Evolutionary conservation across 305 asterid species (phyloP).

Genomic region (Fraxinus floribunda): DNA sequence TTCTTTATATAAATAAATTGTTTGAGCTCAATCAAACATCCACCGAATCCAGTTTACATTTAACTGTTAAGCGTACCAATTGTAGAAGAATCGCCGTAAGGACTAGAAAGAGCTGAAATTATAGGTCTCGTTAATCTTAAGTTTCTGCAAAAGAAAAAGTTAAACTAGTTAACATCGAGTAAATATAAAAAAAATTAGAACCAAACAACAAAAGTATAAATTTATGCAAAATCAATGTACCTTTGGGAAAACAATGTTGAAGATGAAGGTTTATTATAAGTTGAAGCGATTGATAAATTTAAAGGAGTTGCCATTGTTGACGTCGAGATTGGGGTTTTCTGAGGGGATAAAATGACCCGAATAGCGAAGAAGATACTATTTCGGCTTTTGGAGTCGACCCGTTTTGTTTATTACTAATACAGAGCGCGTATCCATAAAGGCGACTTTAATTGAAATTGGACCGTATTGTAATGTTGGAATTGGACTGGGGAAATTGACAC

Average conservation of each 20-base stretch:
- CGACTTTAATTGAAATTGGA: not conserved
- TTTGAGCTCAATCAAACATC: not conserved
- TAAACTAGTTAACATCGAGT: not conserved
- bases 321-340: conserved; percentile 13
- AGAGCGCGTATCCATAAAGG: not conserved
- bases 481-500: not conserved
- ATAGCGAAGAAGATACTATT: conserved; percentile 17
- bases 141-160: conserved; percentile 32
- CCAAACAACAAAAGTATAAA: conserved; percentile 1
- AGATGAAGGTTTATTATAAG: conserved; percentile 20
- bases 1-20: not conserved
- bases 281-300: conserved; percentile 36
- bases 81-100: conserved; percentile 50
- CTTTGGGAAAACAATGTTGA: conserved; percentile 29
- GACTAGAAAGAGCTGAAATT: conserved; percentile 47
- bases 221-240: conserved; percentile 28
- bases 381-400: not conserved
- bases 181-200: not conserved
- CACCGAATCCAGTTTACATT: not conserved
- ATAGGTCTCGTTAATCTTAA: conserved; percentile 26
- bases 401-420: not conserved
- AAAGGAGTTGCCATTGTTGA: conserved; percentile 58
- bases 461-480: not conserved
- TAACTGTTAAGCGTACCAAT: conserved; percentile 38
- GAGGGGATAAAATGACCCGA: conserved; percentile 24